A percentile compares a stretch with the other conserved stretches of the same genome.
Evolutionary conservation across 2,329 filamentous ascomycete genomes (phyloP).

Genomic region (Cladosporium sp.): DNA sequence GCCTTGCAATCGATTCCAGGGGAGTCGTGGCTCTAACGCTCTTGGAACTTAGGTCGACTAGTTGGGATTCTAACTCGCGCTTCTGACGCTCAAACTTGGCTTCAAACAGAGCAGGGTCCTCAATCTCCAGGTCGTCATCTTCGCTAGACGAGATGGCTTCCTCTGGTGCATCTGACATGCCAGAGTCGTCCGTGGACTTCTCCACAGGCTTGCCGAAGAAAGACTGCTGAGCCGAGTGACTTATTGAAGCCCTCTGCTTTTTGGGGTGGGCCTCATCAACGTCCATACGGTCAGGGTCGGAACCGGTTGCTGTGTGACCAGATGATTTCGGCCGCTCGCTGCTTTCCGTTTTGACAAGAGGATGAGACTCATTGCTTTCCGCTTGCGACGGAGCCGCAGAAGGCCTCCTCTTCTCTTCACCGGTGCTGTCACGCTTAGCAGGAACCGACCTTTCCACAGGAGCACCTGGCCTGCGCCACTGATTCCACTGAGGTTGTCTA

Average conservation of each 20-base stretch:
- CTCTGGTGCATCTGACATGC: constrained; percentile 20
- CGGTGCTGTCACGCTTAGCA: constrained; percentile 42
- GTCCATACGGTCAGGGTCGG: constrained; percentile 22
- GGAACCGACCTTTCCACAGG: constrained; percentile 31
- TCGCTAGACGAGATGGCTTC: constrained; percentile 35
- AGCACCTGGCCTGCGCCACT: constrained; percentile 42
- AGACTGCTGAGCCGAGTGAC: constrained; percentile 28
- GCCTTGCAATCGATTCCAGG: constrained; percentile 39
- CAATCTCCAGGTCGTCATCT: constrained; percentile 45
- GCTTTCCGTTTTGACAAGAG: constrained; percentile 15
- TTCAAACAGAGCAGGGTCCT: constrained; percentile 44
- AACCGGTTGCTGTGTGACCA: neutral
- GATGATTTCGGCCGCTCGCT: neutral
- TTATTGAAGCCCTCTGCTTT: constrained; percentile 16
- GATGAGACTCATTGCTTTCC: constrained; percentile 6
- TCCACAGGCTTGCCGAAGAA: constrained; percentile 29
- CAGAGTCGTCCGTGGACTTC: constrained; percentile 16
- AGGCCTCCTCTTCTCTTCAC: constrained; percentile 36
- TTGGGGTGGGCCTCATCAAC: constrained; percentile 19
- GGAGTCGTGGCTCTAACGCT: constrained; percentile 41
- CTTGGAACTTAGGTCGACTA: constrained; percentile 39
- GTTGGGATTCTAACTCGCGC: constrained; percentile 39
- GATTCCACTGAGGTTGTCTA: constrained; percentile 32
- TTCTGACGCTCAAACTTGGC: constrained; percentile 45
- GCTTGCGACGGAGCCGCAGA: constrained; percentile 5